These are phyloP conservation scores for Mycosphaerelloides madeirae DNA, from an alignment of 2,329 filamentous ascomycete genomes.

Conservation along the genomic window DNA sequence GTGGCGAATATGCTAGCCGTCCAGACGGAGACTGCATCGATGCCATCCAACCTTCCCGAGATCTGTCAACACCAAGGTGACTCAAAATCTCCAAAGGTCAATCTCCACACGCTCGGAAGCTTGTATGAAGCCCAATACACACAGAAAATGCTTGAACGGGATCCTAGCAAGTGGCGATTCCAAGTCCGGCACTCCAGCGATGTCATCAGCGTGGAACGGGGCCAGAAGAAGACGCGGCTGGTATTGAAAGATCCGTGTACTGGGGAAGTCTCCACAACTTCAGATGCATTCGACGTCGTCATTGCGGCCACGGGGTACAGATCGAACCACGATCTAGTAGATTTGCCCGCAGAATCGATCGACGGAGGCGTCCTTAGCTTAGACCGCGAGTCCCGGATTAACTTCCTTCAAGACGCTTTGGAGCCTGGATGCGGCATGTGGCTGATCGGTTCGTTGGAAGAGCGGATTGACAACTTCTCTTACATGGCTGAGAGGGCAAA, in stretches of 20 bases:
- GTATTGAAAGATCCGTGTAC: constrained; percentile 14
- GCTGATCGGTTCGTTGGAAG: constrained; percentile 21
- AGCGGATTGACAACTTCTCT: constrained; percentile 19
- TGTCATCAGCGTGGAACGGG: constrained; percentile 12
- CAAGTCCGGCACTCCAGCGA: constrained; percentile 14
- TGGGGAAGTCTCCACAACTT: constrained; percentile 7
- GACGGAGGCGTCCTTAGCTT: constrained; percentile 17
- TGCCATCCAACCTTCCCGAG: constrained; percentile 16
- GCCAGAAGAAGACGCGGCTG: constrained; percentile 13
- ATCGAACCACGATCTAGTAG: constrained; percentile 13
- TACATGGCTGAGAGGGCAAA: constrained; percentile 20
- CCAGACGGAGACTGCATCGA: constrained; percentile 5
- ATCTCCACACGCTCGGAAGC: constrained; percentile 19
- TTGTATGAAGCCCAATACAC: constrained; percentile 24
- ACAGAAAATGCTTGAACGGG: constrained; percentile 17
- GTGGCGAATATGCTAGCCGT: constrained; percentile 18
- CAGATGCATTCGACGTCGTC: constrained; percentile 17
- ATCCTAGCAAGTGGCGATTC: constrained; percentile 21
- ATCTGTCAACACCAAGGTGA: constrained; percentile 13
- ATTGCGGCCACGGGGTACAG: constrained; percentile 21
- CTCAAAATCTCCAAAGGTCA: constrained; percentile 14
- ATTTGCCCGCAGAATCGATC: constrained; percentile 11
- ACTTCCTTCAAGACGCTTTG: constrained; percentile 18
- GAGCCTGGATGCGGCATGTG: constrained; percentile 20
- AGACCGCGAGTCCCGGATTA: constrained; percentile 21